Conservation (phyloP, 768 basidiomycete genomes). For the Trametes gibbosa region DNA sequence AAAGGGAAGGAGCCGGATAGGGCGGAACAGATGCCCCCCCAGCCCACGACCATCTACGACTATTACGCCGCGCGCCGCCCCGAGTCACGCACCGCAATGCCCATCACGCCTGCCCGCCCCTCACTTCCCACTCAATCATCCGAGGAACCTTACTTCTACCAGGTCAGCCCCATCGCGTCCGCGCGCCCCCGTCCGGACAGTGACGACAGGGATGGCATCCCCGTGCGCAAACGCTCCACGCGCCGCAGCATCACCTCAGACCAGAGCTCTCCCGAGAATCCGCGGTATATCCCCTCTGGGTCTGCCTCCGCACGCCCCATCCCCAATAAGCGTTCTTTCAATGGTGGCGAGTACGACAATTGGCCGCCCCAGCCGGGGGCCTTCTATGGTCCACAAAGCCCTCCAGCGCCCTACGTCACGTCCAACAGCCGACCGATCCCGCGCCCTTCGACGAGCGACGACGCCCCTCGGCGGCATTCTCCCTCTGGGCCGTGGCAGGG, state of each 20-base stretch:
- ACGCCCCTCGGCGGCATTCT: slow-evolving; percentile 9
- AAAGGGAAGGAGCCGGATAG: slow-evolving; percentile 17
- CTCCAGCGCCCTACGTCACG: background rate
- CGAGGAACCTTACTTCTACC: slow-evolving; percentile 12
- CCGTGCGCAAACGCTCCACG: slow-evolving; percentile 10
- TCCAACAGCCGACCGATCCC: slow-evolving; percentile 15
- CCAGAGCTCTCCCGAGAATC: slow-evolving; percentile 19
- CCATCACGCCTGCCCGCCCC: slow-evolving; percentile 12
- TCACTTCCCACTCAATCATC: slow-evolving; percentile 1
- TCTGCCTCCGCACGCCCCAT: slow-evolving; percentile 14
- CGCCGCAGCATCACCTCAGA: slow-evolving; percentile 13
- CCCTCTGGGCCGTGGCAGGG: slow-evolving; percentile 11
- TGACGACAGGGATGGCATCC: slow-evolving; percentile 16
- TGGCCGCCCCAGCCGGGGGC: slow-evolving; percentile 8
- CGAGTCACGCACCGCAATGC: slow-evolving; percentile 11
- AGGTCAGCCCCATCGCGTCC: slow-evolving; percentile 1
- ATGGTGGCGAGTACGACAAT: slow-evolving; percentile 1
- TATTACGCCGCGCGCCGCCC: slow-evolving; percentile 9
- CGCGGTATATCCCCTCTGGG: slow-evolving; percentile 4
- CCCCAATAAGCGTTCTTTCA: slow-evolving; percentile 14
- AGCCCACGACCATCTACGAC: slow-evolving; percentile 1
- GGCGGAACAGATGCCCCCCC: background rate
- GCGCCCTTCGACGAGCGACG: slow-evolving; percentile 7
- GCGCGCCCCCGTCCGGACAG: slow-evolving; percentile 5
- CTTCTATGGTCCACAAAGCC: slow-evolving; percentile 10